Base-by-base conservation (phyloP, 1,284 basidiomycete species). In the Fereydounia khargensis region DNA sequence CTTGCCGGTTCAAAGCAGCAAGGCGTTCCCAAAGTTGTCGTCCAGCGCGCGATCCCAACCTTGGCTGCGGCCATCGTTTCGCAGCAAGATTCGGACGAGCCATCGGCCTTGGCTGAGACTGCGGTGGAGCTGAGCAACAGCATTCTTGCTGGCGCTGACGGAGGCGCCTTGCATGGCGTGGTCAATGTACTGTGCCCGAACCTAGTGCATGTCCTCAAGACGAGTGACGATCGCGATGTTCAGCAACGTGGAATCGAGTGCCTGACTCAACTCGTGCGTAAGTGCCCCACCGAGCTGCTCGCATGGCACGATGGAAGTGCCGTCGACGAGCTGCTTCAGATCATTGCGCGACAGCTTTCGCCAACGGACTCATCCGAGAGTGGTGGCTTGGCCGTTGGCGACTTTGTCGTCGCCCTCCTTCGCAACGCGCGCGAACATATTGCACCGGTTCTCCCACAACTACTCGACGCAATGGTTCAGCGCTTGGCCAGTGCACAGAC, bases 341-440 rank as follows among this genome's bases (percentile, higher is more conserved):
- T 74, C 33, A 47, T 73, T 11, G 58, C 68, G 24, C 52, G 48
- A 16, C 52, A 68, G 39, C 59, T 74, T 9, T 39, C 46, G 9
- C 62, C 67, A 3, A 37, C 57, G 10, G 58, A 59, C 22, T 59
- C 62, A 23, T 56, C 61, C 11, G 68, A 68, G 52, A 86, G 89
- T 2, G 91, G 89, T 30, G 91, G 91, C 10, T 82, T 97, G 9
- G 87, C 88, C 39, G 86, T 97, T 33, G 94, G 94, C 30, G 91
- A 96, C 70, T 80, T 98, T 32, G 88, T 98, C 68, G 88, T 96
- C 55, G 91, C 96, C 65, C 79, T 98, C 17, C 80, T 98, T 50
- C 82, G 94, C 17, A 83, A 82, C 47, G 85, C 86, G 0, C 86
- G 86, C 13, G 86, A 89, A 38, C 81, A 85, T 2, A 82, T 94